Evolutionary conservation across 371 early-diverging fungal species (phyloP), one percentile per base, ranked within the genome.

Genomic region (Mortierella sp.): DNA sequence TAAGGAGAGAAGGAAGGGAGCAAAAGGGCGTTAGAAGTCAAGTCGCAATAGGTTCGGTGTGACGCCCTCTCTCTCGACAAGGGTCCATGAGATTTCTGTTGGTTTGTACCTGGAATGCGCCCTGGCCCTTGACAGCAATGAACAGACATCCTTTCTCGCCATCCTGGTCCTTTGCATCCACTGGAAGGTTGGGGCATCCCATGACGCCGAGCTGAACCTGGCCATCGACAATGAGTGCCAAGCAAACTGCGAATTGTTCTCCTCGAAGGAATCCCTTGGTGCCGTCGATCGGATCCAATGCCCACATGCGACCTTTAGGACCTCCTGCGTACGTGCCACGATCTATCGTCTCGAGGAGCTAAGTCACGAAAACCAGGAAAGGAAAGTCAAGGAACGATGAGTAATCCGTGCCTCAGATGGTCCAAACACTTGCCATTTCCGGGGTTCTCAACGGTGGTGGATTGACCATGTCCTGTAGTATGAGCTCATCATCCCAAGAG

Each of bases 221-320:
- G 28, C 97, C 96, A 70, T 97, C 92, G 6, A 89, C 85, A 64
- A 98, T 90, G 54, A 97, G 83, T 19, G 98, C 96, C 43, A 98
- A 83, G 67, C 98, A 98, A 5, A 98, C 95, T 0, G 98, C 98
- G 80, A 87, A 98, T 86, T 98, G 99, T 56, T 93, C 97, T 50
- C 98, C 98, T 58, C 99, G 89, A 71, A 98, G 81, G 74, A 97
- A 98, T 8, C 99, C 99, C 79, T 92, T 93, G 28, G 94, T 94
- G 24, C 94, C 95, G 78, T 96, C 98, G 76, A 98, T 95, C 4
- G 98, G 98, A 79, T 98, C 98, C 60, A 98, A 83, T 17, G 97
- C 95, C 98, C 98, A 98, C 85, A 87, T 86, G 58, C 97, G 88
- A 13, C 96, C 96, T 37, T 80, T 73, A 1, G 91, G 37, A 7